Percentiles rank a stretch among this genome's conserved stretches.
These are phyloP conservation scores for Claviceps citrina DNA, from an alignment of 2,329 filamentous ascomycete genomes.

Conservation along the genomic window DNA sequence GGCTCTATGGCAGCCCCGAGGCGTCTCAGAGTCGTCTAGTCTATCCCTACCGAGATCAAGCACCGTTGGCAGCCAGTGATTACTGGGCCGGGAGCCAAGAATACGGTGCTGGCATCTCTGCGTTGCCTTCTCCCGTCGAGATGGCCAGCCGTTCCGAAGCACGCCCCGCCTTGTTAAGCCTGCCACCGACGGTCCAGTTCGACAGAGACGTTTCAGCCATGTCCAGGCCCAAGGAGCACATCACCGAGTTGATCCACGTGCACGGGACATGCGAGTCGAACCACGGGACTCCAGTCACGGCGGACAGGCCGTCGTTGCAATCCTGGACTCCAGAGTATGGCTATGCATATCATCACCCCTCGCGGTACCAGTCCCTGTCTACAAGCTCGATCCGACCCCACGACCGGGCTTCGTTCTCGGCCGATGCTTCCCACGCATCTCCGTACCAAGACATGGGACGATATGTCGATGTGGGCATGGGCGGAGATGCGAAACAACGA, in stretches of 20 bases:
- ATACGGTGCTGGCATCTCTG: conserved; percentile 14
- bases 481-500: conserved; percentile 34
- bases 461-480: conserved; percentile 22
- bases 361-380: conserved; percentile 30
- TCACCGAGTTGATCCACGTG: neutral
- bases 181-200: conserved; percentile 22
- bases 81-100: conserved; percentile 1
- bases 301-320: conserved; percentile 15
- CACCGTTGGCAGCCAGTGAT: conserved; percentile 14
- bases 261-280: neutral
- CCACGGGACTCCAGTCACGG: neutral
- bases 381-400: conserved; percentile 27
- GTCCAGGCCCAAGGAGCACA: conserved; percentile 15
- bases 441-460: conserved; percentile 29
- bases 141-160: conserved; percentile 20
- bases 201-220: conserved; percentile 21
- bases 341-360: conserved; percentile 28
- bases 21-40: conserved; percentile 17
- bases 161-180: conserved; percentile 25
- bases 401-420: conserved; percentile 29
- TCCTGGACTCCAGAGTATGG: conserved; percentile 17
- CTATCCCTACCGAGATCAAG: conserved; percentile 18
- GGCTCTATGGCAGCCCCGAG: conserved; percentile 27
- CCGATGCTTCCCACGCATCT: conserved; percentile 21
- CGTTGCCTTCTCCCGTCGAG: conserved; percentile 17